Evolutionary conservation across 2,329 filamentous ascomycete species (phyloP), one percentile per base, ranked within the genome.

Genomic region (Colletotrichum neosansevieriae): DNA sequence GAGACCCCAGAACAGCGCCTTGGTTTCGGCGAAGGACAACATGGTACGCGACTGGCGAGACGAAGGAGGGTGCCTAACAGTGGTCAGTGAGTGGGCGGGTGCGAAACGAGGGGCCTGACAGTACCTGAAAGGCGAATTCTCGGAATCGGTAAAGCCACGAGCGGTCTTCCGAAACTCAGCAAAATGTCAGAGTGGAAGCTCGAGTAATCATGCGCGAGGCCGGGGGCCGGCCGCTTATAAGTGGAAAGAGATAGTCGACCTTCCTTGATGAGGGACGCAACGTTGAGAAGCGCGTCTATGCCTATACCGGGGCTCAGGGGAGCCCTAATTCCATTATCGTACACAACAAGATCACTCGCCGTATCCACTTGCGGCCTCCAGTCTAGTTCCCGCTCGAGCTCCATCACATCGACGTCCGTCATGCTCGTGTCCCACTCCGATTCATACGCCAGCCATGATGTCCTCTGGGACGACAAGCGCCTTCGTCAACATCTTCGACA

Each of bases 1-100:
- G 57, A 88, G 77, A 63, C 75, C 74, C 70, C 69, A 58, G 74
- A 80, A 36, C 53, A 77, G 24, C 42, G 32, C 3, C 47, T 19
- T 29, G 6, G 51, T 15, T 19, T 71, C 70, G 21, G 72, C 61
- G 51, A 75, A 58, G 53, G 73, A 63, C 44, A 68, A 54, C 76
- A 79, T 78, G 69, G 40, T 67, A 53, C 21, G 24, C 10, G 21
- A 29, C 17, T 38, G 19, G 38, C 24, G 15, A 21, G 29, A 29
- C 29, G 19, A 50, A 12, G 11, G 17, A 15, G 40, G n/a, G 21
- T n/a, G 29, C 11, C 17, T 29, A 3, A 21, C 21, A 13, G 6
- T n/a, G 38, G 11, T 38, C 11, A 38, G 36, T 9, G 36, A 38
- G 36, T 38, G 13, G 13, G 11, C 36, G 11, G 36, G 36, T 9